These are phyloP conservation scores for Mollisiaceae sp. DNA, from an alignment of 2,329 filamentous ascomycete species.

Conservation along the genomic window DNA sequence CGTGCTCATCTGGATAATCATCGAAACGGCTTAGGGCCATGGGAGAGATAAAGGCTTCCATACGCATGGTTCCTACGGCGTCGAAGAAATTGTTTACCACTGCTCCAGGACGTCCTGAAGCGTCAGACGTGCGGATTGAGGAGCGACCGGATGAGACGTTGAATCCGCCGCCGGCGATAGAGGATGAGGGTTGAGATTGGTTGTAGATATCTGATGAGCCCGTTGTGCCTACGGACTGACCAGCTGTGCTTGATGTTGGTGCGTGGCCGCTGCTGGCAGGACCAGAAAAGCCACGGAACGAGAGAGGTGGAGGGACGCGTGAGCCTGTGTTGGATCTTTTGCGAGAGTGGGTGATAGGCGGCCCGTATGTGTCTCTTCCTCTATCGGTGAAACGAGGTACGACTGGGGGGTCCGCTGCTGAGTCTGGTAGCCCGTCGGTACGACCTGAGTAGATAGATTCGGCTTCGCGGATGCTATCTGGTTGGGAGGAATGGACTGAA, in stretches of 20 bases:
- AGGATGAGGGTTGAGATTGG: constrained; percentile 56
- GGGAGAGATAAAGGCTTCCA: constrained; percentile 92
- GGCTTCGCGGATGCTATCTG: constrained; percentile 33
- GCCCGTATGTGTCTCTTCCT: constrained; percentile 37
- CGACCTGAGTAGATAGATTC: constrained; percentile 36
- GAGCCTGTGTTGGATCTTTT: constrained; percentile 91
- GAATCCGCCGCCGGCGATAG: constrained; percentile 48
- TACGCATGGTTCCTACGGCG: constrained; percentile 86
- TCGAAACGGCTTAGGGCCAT: constrained; percentile 47
- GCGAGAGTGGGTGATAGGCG: constrained; percentile 65
- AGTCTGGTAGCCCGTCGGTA: constrained; percentile 46
- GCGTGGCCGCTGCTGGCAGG: constrained; percentile 37
- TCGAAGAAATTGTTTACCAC: constrained; percentile 70
- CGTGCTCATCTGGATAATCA: constrained; percentile 41
- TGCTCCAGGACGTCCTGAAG: constrained; percentile 38
- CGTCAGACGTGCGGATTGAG: constrained; percentile 42
- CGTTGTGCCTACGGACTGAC: constrained; percentile 61
- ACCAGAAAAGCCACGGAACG: constrained; percentile 76
- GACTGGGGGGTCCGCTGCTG: constrained; percentile 70
- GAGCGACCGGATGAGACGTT: constrained; percentile 48
- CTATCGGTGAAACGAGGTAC: constrained; percentile 73
- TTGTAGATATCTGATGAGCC: constrained; percentile 64
- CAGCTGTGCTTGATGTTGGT: constrained; percentile 60
- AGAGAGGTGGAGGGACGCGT: constrained; percentile 69
- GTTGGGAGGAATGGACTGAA: constrained; percentile 41